Evolutionary conservation across 169 alveolate genomes (phyloP), one percentile per base, ranked within the genome.

Genomic region (Plasmodium billcollinsi): DNA sequence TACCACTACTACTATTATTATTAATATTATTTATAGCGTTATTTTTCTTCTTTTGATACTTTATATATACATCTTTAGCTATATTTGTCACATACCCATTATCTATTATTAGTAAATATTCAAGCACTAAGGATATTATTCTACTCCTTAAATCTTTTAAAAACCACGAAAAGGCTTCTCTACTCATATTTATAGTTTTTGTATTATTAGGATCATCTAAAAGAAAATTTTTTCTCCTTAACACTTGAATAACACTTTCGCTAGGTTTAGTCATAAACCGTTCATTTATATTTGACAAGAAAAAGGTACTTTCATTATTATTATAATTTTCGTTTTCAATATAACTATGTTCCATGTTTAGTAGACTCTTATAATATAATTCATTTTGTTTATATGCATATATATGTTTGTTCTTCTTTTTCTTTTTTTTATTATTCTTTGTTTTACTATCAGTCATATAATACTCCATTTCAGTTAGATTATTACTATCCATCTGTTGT

Each of bases 91-190:
- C 88, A 45, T 93, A 43, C 62, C 95, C 96, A 52, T 93, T 88
- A 63, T 95, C 95, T 20, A 90, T 56, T 29, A 93, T 83, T 50
- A 73, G 71, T 24, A 93, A 89, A 74, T 75, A 92, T 18, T 95
- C 97, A 8, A 93, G 93, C 21, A 95, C 72, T 26, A 95, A 74
- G 11, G 97, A 95, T 47, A 72, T 73, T 52, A 95, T 73, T 92
- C 95, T 97, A 50, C 93, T 89, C 47, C 93, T 65, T 5, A 95
- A 88, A 52, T 95, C 97, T 86, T 95, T 95, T 62, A 95, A 67
- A 59, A 95, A 66, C 97, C 97, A 95, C 14, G 96, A 91, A 61
- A 95, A 88, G 2, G 97, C 96, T 72, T 95, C 97, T 26, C 96
- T 70, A 50, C 94, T 89, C 95, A 95, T 94, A 47, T 75, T 93